Evolutionary conservation across 2,329 filamentous ascomycete species (phyloP).

Genomic region (Dothideomycetes sp.): DNA sequence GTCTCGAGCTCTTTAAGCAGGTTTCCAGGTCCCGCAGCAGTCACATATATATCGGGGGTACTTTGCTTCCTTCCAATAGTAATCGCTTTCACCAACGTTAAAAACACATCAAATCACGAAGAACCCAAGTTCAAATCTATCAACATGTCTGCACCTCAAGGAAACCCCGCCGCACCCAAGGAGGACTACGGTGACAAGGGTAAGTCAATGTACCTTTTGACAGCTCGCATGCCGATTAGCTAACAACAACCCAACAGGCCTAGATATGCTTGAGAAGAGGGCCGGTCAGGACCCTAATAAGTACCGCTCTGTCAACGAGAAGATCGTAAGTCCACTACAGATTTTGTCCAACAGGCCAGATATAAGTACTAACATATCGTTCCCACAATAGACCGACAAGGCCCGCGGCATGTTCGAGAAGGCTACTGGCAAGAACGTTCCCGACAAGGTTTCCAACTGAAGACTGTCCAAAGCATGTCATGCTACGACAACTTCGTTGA

Average conservation of each 20-base stretch:
- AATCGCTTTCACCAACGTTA: too few relatives aligned
- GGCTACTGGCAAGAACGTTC: constrained; percentile 23
- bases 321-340: constrained; percentile 16
- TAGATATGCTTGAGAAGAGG: constrained; percentile 17
- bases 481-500: too few relatives aligned
- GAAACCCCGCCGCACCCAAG: constrained; percentile 7
- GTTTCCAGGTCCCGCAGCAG: too few relatives aligned
- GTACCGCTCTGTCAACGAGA: constrained; percentile 24
- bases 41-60: too few relatives aligned
- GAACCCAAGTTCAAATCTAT: neutral
- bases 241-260: constrained; percentile 8
- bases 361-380: too few relatives aligned
- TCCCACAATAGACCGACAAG: too few relatives aligned
- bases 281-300: constrained; percentile 20
- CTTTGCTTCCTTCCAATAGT: too few relatives aligned
- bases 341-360: neutral
- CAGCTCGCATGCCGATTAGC: neutral
- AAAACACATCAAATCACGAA: constrained; percentile 7
- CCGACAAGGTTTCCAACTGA: constrained; percentile 17
- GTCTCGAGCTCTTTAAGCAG: too few relatives aligned
- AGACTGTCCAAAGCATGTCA: constrained; percentile 1
- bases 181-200: constrained; percentile 25
- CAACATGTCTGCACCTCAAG: constrained; percentile 13
- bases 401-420: constrained; percentile 24
- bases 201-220: neutral